Evolutionary conservation across 2,329 filamentous ascomycete genomes (phyloP).

Genomic region (Fusarium humuli): DNA sequence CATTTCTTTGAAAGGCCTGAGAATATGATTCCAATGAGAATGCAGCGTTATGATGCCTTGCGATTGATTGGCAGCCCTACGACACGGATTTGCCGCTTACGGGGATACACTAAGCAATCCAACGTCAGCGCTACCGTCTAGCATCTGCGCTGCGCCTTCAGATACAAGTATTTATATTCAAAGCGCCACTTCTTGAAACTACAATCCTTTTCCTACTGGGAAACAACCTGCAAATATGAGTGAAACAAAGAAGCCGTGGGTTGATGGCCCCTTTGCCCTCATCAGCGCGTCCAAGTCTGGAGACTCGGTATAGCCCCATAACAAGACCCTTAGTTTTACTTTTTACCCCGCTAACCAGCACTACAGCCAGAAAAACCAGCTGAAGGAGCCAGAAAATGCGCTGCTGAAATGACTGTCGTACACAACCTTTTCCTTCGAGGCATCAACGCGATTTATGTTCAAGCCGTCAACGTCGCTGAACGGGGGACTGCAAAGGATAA

Average conservation of each 20-base stretch:
- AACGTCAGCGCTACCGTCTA: slow-evolving; percentile 16
- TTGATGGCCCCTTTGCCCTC: slow-evolving; percentile 51
- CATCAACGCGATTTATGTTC: slow-evolving; percentile 54
- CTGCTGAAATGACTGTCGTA: slow-evolving; percentile 50
- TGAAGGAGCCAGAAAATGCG: slow-evolving; percentile 39
- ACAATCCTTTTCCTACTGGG: too few species aligned
- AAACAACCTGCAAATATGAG: slow-evolving; percentile 6
- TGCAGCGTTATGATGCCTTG: neutral
- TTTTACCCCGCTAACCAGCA: neutral
- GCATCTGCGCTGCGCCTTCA: neutral
- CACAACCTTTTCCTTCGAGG: slow-evolving; percentile 54
- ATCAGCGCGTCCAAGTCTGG: slow-evolving; percentile 44
- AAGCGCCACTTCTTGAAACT: neutral
- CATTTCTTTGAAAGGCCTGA: accelerated
- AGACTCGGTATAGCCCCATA: slow-evolving; percentile 31
- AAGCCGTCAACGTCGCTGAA: slow-evolving; percentile 50
- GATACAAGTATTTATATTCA: neutral
- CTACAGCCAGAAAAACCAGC: slow-evolving; percentile 34
- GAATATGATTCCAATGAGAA: neutral
- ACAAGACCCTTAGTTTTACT: accelerated
- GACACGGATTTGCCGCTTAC: neutral
- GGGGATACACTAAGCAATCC: neutral
- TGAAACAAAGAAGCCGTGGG: slow-evolving; percentile 45
- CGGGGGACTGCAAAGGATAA: slow-evolving; percentile 48
- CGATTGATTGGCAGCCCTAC: slow-evolving; percentile 4